These are phyloP conservation scores for Starmerella stellata DNA, from an alignment of 805 yeast species.

Conservation along the genomic window DNA sequence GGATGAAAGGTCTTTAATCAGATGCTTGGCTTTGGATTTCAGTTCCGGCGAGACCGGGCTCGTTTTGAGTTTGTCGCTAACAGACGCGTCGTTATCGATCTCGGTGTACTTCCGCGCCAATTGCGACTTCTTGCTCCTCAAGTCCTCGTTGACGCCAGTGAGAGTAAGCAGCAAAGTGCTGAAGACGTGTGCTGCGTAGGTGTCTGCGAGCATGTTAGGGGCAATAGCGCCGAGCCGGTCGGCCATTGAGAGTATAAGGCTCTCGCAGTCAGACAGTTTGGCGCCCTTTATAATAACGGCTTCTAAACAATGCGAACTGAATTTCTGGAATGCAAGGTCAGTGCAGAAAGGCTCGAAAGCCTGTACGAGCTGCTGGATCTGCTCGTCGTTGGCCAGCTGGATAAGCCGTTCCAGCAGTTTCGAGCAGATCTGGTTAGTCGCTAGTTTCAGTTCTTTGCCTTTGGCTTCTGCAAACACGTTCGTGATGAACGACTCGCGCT, in stretches of 20 bases:
- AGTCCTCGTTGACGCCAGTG: conserved; percentile 63
- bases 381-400: conserved; percentile 43
- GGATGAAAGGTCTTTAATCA: conserved; percentile 19
- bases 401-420: conserved; percentile 76
- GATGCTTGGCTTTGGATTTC: conserved; percentile 23
- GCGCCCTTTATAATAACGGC: conserved; percentile 64
- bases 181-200: conserved; percentile 76
- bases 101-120: conserved; percentile 50
- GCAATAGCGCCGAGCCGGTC: conserved; percentile 47
- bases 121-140: conserved; percentile 71
- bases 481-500: conserved; percentile 48
- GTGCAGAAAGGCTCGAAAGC: conserved; percentile 58
- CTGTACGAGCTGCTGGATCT: conserved; percentile 45
- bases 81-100: conserved; percentile 40
- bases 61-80: conserved; percentile 44
- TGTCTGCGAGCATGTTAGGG: conserved; percentile 45
- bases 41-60: conserved; percentile 5
- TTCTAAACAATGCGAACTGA: conserved; percentile 85
- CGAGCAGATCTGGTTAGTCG: conserved; percentile 87
- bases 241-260: conserved; percentile 41
- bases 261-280: conserved; percentile 53
- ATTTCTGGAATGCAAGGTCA: conserved; percentile 68
- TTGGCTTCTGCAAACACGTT: conserved; percentile 70
- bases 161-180: conserved; percentile 53
- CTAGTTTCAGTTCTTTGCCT: conserved; percentile 81